A percentile compares a stretch with the other conserved stretches of the same genome.
Evolutionary conservation across 495 filamentous ascomycete genomes (phyloP).

Genomic region (Corynascus novoguineensis): DNA sequence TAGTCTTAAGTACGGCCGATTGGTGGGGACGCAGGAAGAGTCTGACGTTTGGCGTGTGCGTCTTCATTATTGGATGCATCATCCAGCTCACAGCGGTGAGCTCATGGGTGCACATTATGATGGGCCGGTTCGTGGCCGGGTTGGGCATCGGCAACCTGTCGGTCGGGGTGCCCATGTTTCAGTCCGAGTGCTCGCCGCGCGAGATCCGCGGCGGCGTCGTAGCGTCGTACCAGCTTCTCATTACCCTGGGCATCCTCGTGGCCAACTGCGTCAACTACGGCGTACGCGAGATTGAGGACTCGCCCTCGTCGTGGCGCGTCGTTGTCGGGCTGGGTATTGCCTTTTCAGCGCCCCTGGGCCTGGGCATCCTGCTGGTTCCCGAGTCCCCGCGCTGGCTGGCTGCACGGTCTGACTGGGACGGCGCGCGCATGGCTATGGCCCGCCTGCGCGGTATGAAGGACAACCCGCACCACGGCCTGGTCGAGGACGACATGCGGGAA

Average conservation of each 20-base stretch:
- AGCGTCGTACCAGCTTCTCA: constrained; percentile 69
- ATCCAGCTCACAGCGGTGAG: constrained; percentile 52
- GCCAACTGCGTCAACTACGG: constrained; percentile 65
- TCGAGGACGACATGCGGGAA: constrained; percentile 59
- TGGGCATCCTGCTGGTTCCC: constrained; percentile 57
- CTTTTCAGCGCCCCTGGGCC: constrained; percentile 56
- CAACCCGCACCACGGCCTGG: constrained; percentile 48
- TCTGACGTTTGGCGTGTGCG: constrained; percentile 31
- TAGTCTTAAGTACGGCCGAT: constrained; percentile 28
- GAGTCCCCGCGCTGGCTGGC: constrained; percentile 60
- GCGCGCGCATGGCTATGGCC: constrained; percentile 55
- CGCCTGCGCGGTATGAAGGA: constrained; percentile 59
- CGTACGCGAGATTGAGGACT: constrained; percentile 40
- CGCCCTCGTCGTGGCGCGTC: constrained; percentile 58
- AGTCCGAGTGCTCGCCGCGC: constrained; percentile 47
- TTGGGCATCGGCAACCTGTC: constrained; percentile 61
- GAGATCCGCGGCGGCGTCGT: constrained; percentile 57
- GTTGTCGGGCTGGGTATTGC: constrained; percentile 67
- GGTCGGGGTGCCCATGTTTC: constrained; percentile 59
- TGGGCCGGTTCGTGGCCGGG: constrained; percentile 54
- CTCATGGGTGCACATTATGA: constrained; percentile 44
- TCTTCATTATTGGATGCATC: constrained; percentile 44
- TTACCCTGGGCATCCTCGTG: constrained; percentile 70
- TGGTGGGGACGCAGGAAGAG: constrained; percentile 36
- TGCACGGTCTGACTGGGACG: constrained; percentile 49